Evolutionary conservation across 2,329 filamentous ascomycete genomes (phyloP).

Genomic region (Penicillium corylophilum): DNA sequence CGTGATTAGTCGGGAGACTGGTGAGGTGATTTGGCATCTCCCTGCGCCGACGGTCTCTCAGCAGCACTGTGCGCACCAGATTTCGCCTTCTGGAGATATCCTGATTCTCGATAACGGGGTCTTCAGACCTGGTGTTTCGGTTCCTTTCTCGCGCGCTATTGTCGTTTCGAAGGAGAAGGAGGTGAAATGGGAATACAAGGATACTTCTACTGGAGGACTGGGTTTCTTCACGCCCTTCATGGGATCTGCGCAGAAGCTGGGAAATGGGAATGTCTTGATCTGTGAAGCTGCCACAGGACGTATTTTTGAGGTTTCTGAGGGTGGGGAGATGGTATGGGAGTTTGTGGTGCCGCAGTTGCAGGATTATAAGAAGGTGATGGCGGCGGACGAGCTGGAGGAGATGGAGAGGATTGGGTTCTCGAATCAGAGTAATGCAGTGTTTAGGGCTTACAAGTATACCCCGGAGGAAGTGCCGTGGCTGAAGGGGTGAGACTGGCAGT

Average conservation of each 20-base stretch:
- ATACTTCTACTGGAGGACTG: constrained; percentile 35
- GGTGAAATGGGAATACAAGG: constrained; percentile 48
- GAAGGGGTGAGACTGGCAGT: constrained; percentile 4
- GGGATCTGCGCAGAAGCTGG: constrained; percentile 46
- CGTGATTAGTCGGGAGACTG: constrained; percentile 43
- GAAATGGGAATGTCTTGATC: constrained; percentile 45
- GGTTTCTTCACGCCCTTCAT: constrained; percentile 50
- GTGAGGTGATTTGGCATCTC: constrained; percentile 46
- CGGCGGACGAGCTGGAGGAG: constrained; percentile 23
- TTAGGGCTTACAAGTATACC: constrained; percentile 47
- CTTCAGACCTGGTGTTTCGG: constrained; percentile 41
- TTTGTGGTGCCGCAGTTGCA: constrained; percentile 46
- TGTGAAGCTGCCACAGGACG: constrained; percentile 46
- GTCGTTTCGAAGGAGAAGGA: constrained; percentile 40
- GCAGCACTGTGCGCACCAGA: constrained; percentile 47
- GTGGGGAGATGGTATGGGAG: constrained; percentile 47
- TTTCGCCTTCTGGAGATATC: constrained; percentile 42
- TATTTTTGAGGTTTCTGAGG: constrained; percentile 46
- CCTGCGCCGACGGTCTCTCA: constrained; percentile 43
- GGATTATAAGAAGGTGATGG: constrained; percentile 34
- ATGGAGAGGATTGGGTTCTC: constrained; percentile 40
- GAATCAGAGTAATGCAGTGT: constrained; percentile 45
- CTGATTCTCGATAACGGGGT: constrained; percentile 51
- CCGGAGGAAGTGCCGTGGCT: constrained; percentile 45
- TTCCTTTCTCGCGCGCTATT: constrained; percentile 46